Conservation (phyloP, 129 eudicot genomes). For the Pulicaria dysenterica region DNA sequence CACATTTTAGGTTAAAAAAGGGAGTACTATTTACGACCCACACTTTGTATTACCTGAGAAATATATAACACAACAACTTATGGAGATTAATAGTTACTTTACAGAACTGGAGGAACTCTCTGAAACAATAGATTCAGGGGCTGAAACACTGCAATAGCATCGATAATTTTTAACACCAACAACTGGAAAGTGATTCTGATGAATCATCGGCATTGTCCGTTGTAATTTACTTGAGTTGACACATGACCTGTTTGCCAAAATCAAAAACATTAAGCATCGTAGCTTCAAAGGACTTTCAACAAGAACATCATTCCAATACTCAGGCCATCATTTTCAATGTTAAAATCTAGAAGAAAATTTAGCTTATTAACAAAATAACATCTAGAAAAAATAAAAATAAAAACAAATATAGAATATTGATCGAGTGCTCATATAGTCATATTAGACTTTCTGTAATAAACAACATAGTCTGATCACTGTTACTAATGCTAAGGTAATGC, state of each 20-base stretch:
- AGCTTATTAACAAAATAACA: constrained; percentile 23
- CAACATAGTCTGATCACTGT: background rate
- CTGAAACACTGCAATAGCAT: constrained; percentile 59
- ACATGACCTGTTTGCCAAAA: constrained; percentile 40
- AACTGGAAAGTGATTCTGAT: constrained; percentile 35
- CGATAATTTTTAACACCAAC: constrained; percentile 36
- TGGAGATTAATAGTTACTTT: constrained; percentile 40
- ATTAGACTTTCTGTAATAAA: constrained; percentile 11
- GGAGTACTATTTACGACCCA: background rate
- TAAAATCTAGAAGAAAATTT: background rate
- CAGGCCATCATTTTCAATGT: background rate
- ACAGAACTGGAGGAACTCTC: constrained; percentile 49
- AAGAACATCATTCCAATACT: background rate
- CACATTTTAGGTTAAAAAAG: background rate
- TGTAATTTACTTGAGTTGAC: constrained; percentile 35
- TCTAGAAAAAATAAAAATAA: background rate
- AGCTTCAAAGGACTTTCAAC: constrained; percentile 1
- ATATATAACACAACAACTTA: background rate
- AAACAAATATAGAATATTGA: too few relatives aligned
- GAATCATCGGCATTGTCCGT: constrained; percentile 28
- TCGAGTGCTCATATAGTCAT: background rate
- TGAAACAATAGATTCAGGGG: constrained; percentile 44
- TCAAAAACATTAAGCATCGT: background rate
- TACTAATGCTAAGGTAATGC: background rate
- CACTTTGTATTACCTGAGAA: background rate